A percentile compares a stretch with the other conserved stretches of the same genome.
Evolutionary conservation across 2,329 filamentous ascomycete genomes (phyloP).

Genomic region (Volutella citrinella): DNA sequence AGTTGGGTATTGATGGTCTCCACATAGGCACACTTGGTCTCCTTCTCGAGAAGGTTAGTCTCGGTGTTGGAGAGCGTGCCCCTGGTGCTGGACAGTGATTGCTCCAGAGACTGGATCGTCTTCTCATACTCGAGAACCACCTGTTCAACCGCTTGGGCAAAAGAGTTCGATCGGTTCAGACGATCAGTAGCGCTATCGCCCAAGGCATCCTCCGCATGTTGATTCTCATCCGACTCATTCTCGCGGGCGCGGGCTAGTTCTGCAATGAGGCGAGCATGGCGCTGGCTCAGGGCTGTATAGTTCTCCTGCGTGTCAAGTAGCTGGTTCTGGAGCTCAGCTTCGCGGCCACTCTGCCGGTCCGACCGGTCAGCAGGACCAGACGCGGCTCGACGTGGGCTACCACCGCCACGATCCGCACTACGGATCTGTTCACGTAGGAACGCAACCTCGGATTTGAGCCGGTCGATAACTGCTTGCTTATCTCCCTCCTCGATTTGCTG

Average conservation of each 20-base stretch:
- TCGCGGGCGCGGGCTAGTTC: conserved; percentile 87
- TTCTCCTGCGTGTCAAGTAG: conserved; percentile 91
- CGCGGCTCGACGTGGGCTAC: conserved; percentile 51
- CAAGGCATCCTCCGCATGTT: conserved; percentile 52
- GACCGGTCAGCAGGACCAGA: conserved; percentile 63
- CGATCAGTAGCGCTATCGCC: conserved; percentile 82
- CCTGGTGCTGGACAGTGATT: conserved; percentile 85
- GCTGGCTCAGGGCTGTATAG: conserved; percentile 84
- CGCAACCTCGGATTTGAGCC: conserved; percentile 87
- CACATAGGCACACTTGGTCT: conserved; percentile 88
- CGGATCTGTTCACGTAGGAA: conserved; percentile 93
- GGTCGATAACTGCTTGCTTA: conserved; percentile 89
- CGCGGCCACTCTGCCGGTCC: conserved; percentile 79
- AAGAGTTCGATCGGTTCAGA: conserved; percentile 90
- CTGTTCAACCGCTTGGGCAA: conserved; percentile 92
- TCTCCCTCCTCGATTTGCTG: conserved; percentile 92
- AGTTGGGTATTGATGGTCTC: conserved; percentile 91
- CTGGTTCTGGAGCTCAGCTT: conserved; percentile 89
- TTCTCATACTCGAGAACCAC: conserved; percentile 98
- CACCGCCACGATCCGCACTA: conserved; percentile 59
- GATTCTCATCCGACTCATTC: conserved; percentile 58
- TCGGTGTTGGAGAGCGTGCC: conserved; percentile 81
- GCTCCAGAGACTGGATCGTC: conserved; percentile 91
- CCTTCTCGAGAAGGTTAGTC: conserved; percentile 83
- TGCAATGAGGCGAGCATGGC: conserved; percentile 92